Base-by-base conservation (phyloP, 805 yeast species). In the Myxozyma neglecta region DNA sequence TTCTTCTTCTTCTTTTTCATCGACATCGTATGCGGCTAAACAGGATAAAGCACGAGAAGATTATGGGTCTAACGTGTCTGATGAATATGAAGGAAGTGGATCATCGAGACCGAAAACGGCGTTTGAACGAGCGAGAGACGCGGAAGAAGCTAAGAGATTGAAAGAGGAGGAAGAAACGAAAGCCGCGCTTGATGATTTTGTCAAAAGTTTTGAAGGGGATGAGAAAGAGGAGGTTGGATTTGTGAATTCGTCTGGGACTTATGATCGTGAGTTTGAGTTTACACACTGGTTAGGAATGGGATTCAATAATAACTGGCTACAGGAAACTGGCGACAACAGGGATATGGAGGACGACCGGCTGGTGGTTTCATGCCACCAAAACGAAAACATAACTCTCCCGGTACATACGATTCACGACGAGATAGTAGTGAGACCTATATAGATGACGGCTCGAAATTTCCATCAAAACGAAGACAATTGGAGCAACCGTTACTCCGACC, bases 121-220 rank as follows among this genome's bases (percentile, higher is more conserved):
- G 42, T 61, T 61, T 37, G 67, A 63, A 39, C 39, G 59, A 13
- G 63, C 62, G 18, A 18, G 52, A 13, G 59, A 57, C 20, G 56
- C 53, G 14, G 65, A 61, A 40, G 60, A 57, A 39, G 63, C 44
- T 40, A 37, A 42, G 24, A 36, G 57, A 16, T 18, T 34, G 24
- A 34, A 44, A 48, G 60, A 57, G 36, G 63, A 53, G 34, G 56
- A 48, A 20, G 67, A 63, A 40, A 57, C 62, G 10, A 32, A 34
- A 43, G 60, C 59, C 3, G 67, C 60, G n/a, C 56, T 57, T 18
- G 64, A 61, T 16, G 63, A 57, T n/a, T 63, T 63, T 53, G 65
- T 61, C n/a, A 49, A 51, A 24, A 57, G 63, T 13, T 61, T 63
- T 39, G 51, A 54, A 20, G 60, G 53, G n/a, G 66, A 42, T 13